Conservation (phyloP, 116 monocot genomes). For the Dioscorea cayenensis region DNA sequence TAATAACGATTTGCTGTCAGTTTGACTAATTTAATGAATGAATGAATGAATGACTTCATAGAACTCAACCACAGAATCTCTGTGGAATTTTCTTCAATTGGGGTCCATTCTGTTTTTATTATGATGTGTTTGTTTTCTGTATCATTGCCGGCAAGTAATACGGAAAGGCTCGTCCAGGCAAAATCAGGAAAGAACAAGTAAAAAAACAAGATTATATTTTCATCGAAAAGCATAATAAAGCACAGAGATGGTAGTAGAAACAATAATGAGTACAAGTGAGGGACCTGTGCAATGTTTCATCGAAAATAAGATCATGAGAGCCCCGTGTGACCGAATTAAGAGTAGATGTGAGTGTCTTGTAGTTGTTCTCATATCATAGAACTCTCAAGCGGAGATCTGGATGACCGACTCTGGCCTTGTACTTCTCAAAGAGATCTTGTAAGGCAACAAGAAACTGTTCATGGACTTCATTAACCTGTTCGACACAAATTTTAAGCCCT, state of each 20-base stretch:
- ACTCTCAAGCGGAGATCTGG: constrained; percentile 45
- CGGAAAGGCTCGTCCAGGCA: not conserved
- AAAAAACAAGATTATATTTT: too few relatives aligned
- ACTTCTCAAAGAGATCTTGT: constrained; percentile 55
- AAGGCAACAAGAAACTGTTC: constrained; percentile 38
- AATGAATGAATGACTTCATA: not conserved
- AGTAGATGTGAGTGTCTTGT: too few relatives aligned
- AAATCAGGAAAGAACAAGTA: not conserved
- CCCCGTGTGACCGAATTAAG: too few relatives aligned
- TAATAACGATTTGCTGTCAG: not conserved
- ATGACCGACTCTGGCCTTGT: constrained; percentile 47
- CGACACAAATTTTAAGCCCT: not conserved
- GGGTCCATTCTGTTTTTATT: not conserved
- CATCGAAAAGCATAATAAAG: too few relatives aligned
- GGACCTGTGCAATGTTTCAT: too few relatives aligned
- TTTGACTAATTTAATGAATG: not conserved
- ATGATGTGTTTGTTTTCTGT: too few relatives aligned
- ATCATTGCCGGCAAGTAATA: not conserved
- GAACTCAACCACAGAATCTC: not conserved
- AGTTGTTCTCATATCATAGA: constrained; percentile 14
- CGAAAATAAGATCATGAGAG: too few relatives aligned
- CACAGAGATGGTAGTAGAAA: too few relatives aligned
- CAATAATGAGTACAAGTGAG: too few relatives aligned
- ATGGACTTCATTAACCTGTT: constrained; percentile 57
- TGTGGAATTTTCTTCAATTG: not conserved